A percentile compares a stretch with the other conserved stretches of the same genome.
Conservation (phyloP, 1,139 yeast species). For the Meyerozyma athensensis region DNA sequence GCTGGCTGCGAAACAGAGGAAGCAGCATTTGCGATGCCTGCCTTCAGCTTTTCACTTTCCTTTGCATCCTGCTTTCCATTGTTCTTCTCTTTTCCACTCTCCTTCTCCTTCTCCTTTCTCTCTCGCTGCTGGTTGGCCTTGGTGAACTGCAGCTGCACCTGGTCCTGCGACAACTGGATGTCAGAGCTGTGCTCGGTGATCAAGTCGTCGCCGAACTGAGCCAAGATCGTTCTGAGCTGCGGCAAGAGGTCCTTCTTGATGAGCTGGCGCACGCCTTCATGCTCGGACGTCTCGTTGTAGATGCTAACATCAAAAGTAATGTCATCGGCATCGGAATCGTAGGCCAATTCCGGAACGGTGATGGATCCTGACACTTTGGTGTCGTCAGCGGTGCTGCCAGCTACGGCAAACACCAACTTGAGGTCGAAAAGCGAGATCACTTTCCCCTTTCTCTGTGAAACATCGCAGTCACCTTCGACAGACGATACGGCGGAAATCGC, state of each 20-base stretch:
- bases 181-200: constrained; percentile 75
- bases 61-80: too few relatives aligned
- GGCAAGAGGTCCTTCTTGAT: constrained; percentile 66
- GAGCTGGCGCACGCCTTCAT: constrained; percentile 31
- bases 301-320: constrained; percentile 75
- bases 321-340: constrained; percentile 82
- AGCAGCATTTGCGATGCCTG: constrained; percentile 17
- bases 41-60: constrained; percentile 19
- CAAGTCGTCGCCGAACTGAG: constrained; percentile 71
- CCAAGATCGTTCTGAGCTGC: constrained; percentile 53
- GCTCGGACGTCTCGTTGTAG: constrained; percentile 52
- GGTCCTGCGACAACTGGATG: constrained; percentile 67
- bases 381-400: constrained; percentile 37
- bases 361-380: constrained; percentile 55
- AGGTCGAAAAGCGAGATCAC: constrained; percentile 89
- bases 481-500: constrained; percentile 54
- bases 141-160: constrained; percentile 66
- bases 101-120: too few relatives aligned
- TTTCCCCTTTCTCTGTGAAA: constrained; percentile 94
- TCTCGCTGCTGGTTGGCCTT: constrained; percentile 65
- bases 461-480: constrained; percentile 94
- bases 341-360: constrained; percentile 89
- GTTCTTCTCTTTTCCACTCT: constrained; percentile 1
- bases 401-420: constrained; percentile 56
- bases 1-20: constrained; percentile 15